Conservation (phyloP, 768 basidiomycete genomes). For the Phanerochaete carnosa region DNA sequence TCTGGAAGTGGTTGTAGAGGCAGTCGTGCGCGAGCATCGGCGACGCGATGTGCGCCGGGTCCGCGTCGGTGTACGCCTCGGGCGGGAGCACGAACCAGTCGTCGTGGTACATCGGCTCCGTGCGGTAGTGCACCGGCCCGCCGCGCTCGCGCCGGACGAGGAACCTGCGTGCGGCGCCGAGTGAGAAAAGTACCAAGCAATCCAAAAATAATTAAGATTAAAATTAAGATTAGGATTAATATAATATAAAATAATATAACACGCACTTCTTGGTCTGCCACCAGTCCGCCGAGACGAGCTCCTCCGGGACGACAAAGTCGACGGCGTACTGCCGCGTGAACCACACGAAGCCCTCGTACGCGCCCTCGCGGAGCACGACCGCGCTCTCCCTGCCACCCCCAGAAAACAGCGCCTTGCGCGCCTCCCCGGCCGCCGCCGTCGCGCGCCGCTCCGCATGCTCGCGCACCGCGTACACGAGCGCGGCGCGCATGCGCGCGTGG, state of each 20-base stretch:
- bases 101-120: neutral
- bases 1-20: conserved; percentile 6
- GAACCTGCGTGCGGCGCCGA: neutral
- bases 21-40: conserved; percentile 1
- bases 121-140: neutral
- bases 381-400: neutral
- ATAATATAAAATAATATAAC: no score
- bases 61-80: neutral
- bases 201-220: no score
- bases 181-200: no score
- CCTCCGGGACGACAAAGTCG: neutral
- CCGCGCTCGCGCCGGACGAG: neutral
- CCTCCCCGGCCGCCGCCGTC: no score
- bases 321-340: neutral
- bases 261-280: neutral
- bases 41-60: neutral
- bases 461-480: neutral
- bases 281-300: neutral
- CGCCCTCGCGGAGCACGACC: neutral
- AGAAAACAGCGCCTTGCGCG: conserved; percentile 1
- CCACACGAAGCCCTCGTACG: conserved; percentile 1
- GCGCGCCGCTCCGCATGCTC: neutral
- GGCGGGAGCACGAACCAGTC: conserved; percentile 1
- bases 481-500: neutral
- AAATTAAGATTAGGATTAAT: no score